These are phyloP conservation scores for Crassisporium funariophilum DNA, from an alignment of 768 basidiomycete genomes.

Conservation along the genomic window DNA sequence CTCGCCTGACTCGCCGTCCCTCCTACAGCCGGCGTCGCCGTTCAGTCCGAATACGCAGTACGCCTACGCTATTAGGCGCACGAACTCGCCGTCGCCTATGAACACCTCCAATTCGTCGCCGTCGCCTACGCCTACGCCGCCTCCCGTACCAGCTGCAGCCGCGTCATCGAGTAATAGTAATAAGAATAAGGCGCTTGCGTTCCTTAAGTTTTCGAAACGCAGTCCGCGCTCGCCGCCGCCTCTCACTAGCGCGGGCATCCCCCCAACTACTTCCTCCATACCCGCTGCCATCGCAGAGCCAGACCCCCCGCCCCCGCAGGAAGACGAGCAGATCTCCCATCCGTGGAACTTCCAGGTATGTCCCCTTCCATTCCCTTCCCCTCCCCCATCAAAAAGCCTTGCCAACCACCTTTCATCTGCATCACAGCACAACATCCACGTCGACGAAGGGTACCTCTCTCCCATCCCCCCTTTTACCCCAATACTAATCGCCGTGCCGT, in stretches of 20 bases:
- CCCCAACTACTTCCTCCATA: constrained; percentile 4
- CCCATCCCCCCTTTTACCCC: background rate
- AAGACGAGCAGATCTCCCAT: constrained; percentile 63
- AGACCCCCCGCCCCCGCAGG: constrained; percentile 27
- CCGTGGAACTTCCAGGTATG: constrained; percentile 80
- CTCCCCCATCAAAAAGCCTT: constrained; percentile 6
- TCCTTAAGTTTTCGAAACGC: constrained; percentile 46
- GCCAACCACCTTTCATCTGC: too few species aligned
- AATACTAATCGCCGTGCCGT: background rate
- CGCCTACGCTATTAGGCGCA: constrained; percentile 33
- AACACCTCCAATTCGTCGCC: constrained; percentile 24
- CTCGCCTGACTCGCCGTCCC: constrained; percentile 6
- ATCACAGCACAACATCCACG: constrained; percentile 82
- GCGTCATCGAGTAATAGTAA: constrained; percentile 26
- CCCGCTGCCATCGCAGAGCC: constrained; percentile 17
- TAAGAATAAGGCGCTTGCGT: constrained; percentile 39
- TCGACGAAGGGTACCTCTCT: constrained; percentile 65
- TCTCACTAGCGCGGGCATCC: constrained; percentile 7
- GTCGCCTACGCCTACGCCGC: constrained; percentile 39
- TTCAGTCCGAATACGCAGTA: constrained; percentile 39
- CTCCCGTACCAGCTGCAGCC: constrained; percentile 22
- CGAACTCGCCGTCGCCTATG: constrained; percentile 34
- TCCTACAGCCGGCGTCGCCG: constrained; percentile 41
- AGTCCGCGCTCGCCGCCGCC: constrained; percentile 33
- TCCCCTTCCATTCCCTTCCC: constrained; percentile 5